Percentiles rank a stretch among this genome's conserved stretches.
phyloP scores from a whole-genome alignment of 805 yeast species.

The Blastobotrys terrestris region DNA sequence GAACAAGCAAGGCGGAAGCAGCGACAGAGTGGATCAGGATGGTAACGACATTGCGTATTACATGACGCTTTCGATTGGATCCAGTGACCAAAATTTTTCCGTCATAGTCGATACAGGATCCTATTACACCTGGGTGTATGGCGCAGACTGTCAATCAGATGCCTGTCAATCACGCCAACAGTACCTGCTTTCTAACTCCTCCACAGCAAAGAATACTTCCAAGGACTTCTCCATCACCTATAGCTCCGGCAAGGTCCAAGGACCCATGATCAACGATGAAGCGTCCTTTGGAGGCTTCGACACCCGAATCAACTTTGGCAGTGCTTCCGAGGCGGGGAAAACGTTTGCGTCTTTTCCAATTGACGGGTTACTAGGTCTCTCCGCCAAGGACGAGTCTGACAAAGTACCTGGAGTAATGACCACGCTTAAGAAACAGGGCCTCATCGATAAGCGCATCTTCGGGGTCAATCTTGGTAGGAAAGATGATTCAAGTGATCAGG shows the following conservation, averaged over 20 bases:
- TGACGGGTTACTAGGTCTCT: conserved; percentile 57
- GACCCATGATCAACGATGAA: conserved; percentile 39
- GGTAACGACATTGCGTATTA: conserved; percentile 28
- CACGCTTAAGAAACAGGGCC: conserved; percentile 19
- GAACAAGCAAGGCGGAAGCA: neutral
- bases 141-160: conserved; percentile 40
- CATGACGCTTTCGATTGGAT: conserved; percentile 23
- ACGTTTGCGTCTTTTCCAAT: conserved; percentile 47
- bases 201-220: conserved; percentile 14
- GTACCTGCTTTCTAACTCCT: conserved; percentile 14
- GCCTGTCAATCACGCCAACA: conserved; percentile 37
- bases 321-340: conserved; percentile 47
- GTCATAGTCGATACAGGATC: conserved; percentile 62
- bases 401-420: conserved; percentile 25
- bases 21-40: conserved; percentile 17
- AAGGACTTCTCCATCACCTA: conserved; percentile 44
- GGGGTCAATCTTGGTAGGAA: conserved; percentile 40
- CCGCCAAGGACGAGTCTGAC: conserved; percentile 39
- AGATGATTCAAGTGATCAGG: conserved; percentile 30
- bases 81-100: conserved; percentile 34
- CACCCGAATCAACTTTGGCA: conserved; percentile 41
- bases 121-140: conserved; percentile 58
- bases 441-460: conserved; percentile 34
- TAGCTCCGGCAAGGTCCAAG: conserved; percentile 49
- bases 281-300: conserved; percentile 35